These are phyloP conservation scores for Penicillium sclerotiorum DNA, from an alignment of 2,329 filamentous ascomycete species.

Conservation along the genomic window DNA sequence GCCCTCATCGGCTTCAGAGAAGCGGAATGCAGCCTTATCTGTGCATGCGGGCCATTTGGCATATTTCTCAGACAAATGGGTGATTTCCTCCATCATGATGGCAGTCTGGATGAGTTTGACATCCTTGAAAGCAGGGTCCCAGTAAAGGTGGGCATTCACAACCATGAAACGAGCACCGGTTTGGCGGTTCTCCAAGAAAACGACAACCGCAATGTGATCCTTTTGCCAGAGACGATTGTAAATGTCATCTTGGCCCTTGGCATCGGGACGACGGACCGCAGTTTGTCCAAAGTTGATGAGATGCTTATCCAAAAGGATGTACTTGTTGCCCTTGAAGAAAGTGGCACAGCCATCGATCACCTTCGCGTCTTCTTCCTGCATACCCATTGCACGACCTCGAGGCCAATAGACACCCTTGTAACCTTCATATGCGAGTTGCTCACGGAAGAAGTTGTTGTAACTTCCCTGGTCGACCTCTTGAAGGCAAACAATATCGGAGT, in stretches of 20 bases:
- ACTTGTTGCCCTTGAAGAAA: constrained; percentile 96
- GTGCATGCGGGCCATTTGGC: constrained; percentile 76
- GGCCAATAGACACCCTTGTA: constrained; percentile 96
- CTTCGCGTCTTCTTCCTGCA: constrained; percentile 85
- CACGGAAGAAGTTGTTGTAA: constrained; percentile 87
- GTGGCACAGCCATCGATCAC: constrained; percentile 95
- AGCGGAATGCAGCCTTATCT: constrained; percentile 67
- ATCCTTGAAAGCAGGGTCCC: constrained; percentile 87
- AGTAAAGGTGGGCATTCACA: constrained; percentile 91
- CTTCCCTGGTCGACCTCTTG: constrained; percentile 93
- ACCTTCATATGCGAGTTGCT: constrained; percentile 80
- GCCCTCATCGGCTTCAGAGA: constrained; percentile 52
- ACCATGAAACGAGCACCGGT: constrained; percentile 92
- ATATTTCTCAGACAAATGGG: constrained; percentile 83
- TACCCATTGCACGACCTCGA: constrained; percentile 85
- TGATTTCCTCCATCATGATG: constrained; percentile 89
- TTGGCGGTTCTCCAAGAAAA: constrained; percentile 87
- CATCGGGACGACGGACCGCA: constrained; percentile 91
- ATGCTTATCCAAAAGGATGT: constrained; percentile 90
- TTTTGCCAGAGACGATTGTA: constrained; percentile 99
- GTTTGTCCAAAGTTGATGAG: constrained; percentile 88
- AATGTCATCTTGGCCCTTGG: constrained; percentile 96
- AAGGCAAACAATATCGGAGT: constrained; percentile 87
- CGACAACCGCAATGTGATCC: constrained; percentile 91
- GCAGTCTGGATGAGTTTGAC: constrained; percentile 97